phyloP scores from a whole-genome alignment of 139 green algal genomes.

The Tetradesmus obliquus region DNA sequence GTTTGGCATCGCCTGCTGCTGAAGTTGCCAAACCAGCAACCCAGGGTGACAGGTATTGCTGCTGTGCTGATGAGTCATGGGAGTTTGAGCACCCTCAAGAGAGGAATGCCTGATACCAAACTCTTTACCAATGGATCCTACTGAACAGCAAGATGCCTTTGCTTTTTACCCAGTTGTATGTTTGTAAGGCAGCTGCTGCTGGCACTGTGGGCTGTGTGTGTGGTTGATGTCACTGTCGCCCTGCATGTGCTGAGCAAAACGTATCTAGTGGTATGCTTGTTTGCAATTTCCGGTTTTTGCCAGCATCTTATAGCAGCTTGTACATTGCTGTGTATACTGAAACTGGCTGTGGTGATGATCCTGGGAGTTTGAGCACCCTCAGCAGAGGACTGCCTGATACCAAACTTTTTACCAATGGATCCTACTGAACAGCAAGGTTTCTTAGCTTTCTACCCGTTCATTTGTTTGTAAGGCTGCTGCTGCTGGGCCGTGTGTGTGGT shows the following conservation, averaged over 20 bases:
- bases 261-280: too few species aligned
- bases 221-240: not conserved
- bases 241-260: too few species aligned
- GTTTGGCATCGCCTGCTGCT: too few species aligned
- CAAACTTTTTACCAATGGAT: constrained; percentile 43
- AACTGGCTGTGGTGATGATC: constrained; percentile 33
- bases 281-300: too few species aligned
- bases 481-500: not conserved
- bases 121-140: constrained; percentile 50
- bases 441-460: not conserved
- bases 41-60: not conserved
- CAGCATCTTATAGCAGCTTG: too few species aligned
- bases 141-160: constrained; percentile 37
- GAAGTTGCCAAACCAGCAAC: too few species aligned
- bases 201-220: not conserved
- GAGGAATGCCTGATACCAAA: constrained; percentile 19
- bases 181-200: not conserved
- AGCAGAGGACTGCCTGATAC: constrained; percentile 9
- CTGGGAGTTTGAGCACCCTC: constrained; percentile 24
- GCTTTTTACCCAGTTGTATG: not conserved
- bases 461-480: not conserved
- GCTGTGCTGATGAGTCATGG: constrained; percentile 39
- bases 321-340: too few species aligned
- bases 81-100: constrained; percentile 17
- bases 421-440: constrained; percentile 39